Percentiles rank a stretch among this genome's conserved stretches.
Conservation (phyloP, 148 eudicot genomes). For the Bassia scoparia region DNA sequence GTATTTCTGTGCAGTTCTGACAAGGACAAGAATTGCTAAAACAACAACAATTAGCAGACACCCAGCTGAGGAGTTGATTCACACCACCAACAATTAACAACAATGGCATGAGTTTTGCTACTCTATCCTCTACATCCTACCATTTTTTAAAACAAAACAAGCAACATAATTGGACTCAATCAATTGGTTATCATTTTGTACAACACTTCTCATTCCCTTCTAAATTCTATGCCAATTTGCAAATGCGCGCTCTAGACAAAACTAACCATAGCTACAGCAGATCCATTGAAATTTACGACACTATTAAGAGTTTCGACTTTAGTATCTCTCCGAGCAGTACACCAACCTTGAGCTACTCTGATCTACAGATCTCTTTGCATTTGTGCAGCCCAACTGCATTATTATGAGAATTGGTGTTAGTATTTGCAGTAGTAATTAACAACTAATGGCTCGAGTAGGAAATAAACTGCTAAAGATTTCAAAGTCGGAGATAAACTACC, state of each 20-base stretch:
- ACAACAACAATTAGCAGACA: background rate
- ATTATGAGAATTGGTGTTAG: background rate
- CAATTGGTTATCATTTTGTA: background rate
- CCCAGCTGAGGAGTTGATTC: background rate
- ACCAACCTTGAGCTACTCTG: background rate
- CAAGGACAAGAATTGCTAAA: background rate
- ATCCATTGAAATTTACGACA: background rate
- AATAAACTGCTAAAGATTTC: background rate
- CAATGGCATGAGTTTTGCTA: constrained; percentile 11
- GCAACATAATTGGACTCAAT: background rate
- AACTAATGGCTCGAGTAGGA: background rate
- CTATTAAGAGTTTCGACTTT: background rate
- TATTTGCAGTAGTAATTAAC: background rate
- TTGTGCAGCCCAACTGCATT: constrained; percentile 16
- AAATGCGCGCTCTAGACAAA: background rate
- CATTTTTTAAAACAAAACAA: background rate
- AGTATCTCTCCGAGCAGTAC: background rate
- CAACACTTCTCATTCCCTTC: background rate
- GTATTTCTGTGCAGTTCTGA: background rate
- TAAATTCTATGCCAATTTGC: background rate
- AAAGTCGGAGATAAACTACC: constrained; percentile 8
- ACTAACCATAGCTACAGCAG: background rate
- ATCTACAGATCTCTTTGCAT: constrained; percentile 16
- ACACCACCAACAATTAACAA: background rate
- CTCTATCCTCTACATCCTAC: background rate